phyloP scores from a whole-genome alignment of 1,284 basidiomycete genomes.

The Anthracocystis walkeri region DNA sequence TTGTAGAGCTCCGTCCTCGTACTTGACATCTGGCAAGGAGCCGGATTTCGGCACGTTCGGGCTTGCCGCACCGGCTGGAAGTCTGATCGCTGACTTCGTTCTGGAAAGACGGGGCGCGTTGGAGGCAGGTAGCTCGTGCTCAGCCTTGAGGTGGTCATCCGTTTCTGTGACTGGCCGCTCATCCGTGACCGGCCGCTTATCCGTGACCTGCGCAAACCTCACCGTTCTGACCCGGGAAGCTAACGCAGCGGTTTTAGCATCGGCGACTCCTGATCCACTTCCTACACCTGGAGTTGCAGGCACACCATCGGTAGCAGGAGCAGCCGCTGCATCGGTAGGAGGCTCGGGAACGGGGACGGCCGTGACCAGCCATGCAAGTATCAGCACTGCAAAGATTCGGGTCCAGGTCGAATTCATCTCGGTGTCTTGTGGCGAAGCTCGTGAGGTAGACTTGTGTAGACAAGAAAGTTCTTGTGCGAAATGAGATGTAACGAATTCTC shows the following conservation, averaged over 20 bases:
- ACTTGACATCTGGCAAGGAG: too few relatives aligned
- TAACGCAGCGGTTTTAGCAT: not conserved
- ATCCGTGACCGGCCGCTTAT: too few relatives aligned
- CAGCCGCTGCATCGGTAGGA: too few relatives aligned
- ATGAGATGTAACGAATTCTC: not conserved
- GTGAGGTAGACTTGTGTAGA: not conserved
- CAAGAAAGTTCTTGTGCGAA: not conserved
- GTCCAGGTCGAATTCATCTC: not conserved
- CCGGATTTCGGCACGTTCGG: too few relatives aligned
- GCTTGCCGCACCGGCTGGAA: too few relatives aligned
- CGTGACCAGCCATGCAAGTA: not conserved
- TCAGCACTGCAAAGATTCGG: not conserved
- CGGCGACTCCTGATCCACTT: not conserved
- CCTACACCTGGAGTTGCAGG: not conserved
- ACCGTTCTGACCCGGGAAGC: not conserved
- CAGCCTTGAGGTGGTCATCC: not conserved
- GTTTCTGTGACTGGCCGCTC: too few relatives aligned
- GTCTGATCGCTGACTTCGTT: not conserved
- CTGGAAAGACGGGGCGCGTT: not conserved
- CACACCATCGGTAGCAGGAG: not conserved
- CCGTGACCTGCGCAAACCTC: too few relatives aligned
- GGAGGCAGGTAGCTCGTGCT: not conserved
- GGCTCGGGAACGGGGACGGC: not conserved
- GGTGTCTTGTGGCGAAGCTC: not conserved
- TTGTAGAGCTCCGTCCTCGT: too few relatives aligned